phyloP scores from a whole-genome alignment of 106 monocot genomes.

The Iris macrosiphon region DNA sequence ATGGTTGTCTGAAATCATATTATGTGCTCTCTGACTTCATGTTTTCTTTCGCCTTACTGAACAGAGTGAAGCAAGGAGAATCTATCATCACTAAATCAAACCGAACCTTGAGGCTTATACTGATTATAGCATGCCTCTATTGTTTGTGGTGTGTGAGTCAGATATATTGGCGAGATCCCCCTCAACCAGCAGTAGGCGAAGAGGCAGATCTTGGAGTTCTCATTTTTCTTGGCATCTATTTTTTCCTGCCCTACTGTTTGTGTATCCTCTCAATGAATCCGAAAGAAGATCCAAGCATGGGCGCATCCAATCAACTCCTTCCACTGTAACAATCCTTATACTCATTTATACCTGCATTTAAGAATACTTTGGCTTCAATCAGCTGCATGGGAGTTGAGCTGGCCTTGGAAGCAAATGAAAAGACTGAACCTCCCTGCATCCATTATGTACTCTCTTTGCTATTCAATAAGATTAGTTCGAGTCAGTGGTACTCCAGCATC shows the following conservation, averaged over 20 bases:
- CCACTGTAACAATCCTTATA: slow-evolving; percentile 2
- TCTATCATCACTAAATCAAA: slow-evolving; percentile 42
- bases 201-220: slow-evolving; percentile 94
- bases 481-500: no score
- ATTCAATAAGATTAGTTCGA: no score
- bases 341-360: no score
- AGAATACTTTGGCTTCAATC: no score
- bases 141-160: slow-evolving; percentile 76
- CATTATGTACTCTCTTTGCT: no score
- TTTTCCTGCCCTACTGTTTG: slow-evolving; percentile 69
- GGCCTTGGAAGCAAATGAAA: no score
- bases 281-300: neutral
- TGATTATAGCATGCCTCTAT: slow-evolving; percentile 43
- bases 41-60: no score
- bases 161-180: slow-evolving; percentile 70
- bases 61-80: slow-evolving; percentile 52
- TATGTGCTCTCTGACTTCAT: no score
- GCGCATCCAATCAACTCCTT: neutral
- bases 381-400: no score
- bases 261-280: slow-evolving; percentile 70
- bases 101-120: slow-evolving; percentile 43
- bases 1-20: no score
- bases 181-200: slow-evolving; percentile 78
- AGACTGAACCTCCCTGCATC: no score
- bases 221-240: slow-evolving; percentile 60